Conservation (phyloP, 768 basidiomycete genomes). For the Boletus coccyginus region DNA sequence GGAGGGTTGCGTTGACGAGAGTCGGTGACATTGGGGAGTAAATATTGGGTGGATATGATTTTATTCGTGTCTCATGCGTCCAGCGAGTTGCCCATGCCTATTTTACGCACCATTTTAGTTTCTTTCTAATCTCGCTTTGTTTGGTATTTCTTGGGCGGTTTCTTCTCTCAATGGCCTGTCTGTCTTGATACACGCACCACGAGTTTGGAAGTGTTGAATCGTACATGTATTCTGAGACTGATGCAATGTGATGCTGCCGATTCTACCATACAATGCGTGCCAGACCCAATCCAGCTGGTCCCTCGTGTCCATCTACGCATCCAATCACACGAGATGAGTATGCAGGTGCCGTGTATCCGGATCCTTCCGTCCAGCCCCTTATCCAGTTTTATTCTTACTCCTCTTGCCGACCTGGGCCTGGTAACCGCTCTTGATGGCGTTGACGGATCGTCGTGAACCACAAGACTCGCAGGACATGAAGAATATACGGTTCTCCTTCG, state of each 20-base stretch:
- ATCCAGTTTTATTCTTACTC: slow-evolving; percentile 78
- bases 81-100: slow-evolving; percentile 5
- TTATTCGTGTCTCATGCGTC: slow-evolving; percentile 5
- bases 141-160: not conserved
- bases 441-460: slow-evolving; percentile 87
- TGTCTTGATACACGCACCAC: slow-evolving; percentile 9
- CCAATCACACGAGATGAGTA: not conserved
- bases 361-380: slow-evolving; percentile 32
- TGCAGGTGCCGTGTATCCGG: not conserved
- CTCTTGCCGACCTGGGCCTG: slow-evolving; percentile 92
- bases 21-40: slow-evolving; percentile 53
- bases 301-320: not conserved
- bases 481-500: slow-evolving; percentile 98
- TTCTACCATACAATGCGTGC: slow-evolving; percentile 11
- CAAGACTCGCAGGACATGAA: slow-evolving; percentile 95
- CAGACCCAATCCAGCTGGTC: not conserved
- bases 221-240: slow-evolving; percentile 23
- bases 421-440: slow-evolving; percentile 97
- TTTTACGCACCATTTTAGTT: slow-evolving; percentile 16
- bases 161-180: not conserved
- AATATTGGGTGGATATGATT: slow-evolving; percentile 1
- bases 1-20: slow-evolving; percentile 71
- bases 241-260: slow-evolving; percentile 15
- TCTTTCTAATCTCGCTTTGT: slow-evolving; percentile 14
- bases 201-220: slow-evolving; percentile 4